A percentile compares a stretch with the other conserved stretches of the same genome.
Evolutionary conservation across 2,329 filamentous ascomycete species (phyloP).

Genomic region (Pseudogymnoascus sp.): DNA sequence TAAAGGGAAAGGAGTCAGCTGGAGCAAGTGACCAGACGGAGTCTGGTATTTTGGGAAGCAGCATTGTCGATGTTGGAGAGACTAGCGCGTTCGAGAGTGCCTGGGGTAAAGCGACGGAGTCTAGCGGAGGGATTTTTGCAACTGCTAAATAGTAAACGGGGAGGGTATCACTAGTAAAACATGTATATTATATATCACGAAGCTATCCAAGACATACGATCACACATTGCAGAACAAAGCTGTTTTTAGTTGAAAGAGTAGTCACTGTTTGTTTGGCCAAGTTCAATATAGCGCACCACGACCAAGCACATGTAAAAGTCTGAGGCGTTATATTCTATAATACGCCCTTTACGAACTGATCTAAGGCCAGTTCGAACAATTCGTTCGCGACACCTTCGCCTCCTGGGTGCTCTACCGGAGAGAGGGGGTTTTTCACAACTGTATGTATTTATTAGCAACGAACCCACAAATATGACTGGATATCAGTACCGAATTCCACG

Average conservation of each 20-base stretch:
- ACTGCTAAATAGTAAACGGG: neutral
- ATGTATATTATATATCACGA: constrained; percentile 9
- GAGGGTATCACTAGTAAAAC: neutral
- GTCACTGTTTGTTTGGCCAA: neutral
- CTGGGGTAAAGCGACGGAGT: constrained; percentile 56
- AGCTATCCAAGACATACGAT: neutral
- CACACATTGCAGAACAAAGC: neutral
- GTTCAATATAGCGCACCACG: neutral
- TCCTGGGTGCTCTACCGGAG: constrained; percentile 61
- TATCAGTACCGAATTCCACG: constrained; percentile 75
- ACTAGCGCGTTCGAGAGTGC: constrained; percentile 55
- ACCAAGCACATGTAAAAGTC: neutral
- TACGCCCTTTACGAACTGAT: constrained; percentile 67
- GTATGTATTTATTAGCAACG: constrained; percentile 11
- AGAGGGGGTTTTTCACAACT: constrained; percentile 66
- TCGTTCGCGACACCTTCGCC: constrained; percentile 65
- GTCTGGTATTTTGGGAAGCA: constrained; percentile 35
- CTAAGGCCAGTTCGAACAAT: constrained; percentile 63
- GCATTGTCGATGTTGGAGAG: constrained; percentile 46
- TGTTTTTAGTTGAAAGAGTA: neutral
- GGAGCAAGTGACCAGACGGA: constrained; percentile 10
- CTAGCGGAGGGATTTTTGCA: neutral
- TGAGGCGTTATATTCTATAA: constrained; percentile 33
- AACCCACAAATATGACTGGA: neutral
- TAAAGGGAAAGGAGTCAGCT: constrained; percentile 18